Base-by-base conservation (phyloP, 306 rosid species). In the Casuarina glauca region DNA sequence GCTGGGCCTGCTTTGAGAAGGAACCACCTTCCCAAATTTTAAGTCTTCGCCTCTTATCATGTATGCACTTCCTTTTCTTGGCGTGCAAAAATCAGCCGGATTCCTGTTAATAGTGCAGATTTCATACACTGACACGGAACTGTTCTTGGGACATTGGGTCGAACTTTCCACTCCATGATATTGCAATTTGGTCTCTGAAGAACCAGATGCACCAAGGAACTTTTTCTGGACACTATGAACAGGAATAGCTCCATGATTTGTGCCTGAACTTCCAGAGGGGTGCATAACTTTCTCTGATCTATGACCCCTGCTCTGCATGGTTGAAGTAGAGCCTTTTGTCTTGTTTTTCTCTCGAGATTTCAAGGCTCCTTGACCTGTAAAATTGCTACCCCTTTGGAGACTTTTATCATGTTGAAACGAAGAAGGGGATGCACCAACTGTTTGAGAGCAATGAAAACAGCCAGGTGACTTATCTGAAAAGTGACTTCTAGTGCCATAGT, bases 31-130 rank as follows among this genome's bases (percentile, higher is more conserved):
- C 76, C 86, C 85, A 67, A 90, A 81, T 76, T 80, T 90, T 20
- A 96, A 82, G 77, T 96, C 98, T 81, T 93, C 93, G 26, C 96
- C 97, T 74, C 88, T 88, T 79, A 93, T 96, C 97, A 93, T 96
- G 83, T 91, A 96, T 50, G 42, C 74, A 78, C 91, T 93, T 80
- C 89, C 91, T 44, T 86, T 75, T 63, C 82, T 96, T 1, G 91
- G 96, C 61, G 76, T 20, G 80, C 87, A 81, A 82, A 96, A 93
- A 39, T 96, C 99, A 77, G 99, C 97, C n/a, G 99, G 99, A 75
- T 96, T 96, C 86, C 81, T 89, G 81, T 96, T 96, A 60, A 85
- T 61, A 64, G 70, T 45, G 81, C 99, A 96, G 41, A 82, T 62
- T 78, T 70, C 73, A 48, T 26, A 26, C 32, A 26, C 32, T 26